Conservation (phyloP, 805 yeast species). For the Spathaspora hagerdaliae region DNA sequence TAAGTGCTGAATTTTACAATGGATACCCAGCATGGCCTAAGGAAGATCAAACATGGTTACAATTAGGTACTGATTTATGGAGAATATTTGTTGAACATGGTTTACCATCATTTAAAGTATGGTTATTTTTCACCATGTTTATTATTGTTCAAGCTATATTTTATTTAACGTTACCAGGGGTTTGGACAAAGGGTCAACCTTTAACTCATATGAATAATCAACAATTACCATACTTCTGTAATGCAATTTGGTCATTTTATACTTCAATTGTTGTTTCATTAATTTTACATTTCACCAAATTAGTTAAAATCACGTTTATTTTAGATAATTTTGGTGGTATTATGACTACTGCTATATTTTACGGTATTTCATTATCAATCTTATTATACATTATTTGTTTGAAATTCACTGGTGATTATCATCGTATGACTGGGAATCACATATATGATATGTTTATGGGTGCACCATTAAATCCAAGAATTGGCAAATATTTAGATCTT, state of each 20-base stretch:
- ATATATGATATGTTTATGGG: conserved; percentile 95
- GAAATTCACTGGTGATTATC: conserved; percentile 67
- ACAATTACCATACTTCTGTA: conserved; percentile 89
- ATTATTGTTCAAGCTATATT: conserved; percentile 65
- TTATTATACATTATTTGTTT: conserved; percentile 67
- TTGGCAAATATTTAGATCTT: conserved; percentile 80
- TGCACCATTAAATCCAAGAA: conserved; percentile 92
- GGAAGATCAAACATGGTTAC: conserved; percentile 49
- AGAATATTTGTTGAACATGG: conserved; percentile 48
- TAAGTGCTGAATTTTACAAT: conserved; percentile 73
- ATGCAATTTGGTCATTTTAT: conserved; percentile 85
- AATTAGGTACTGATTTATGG: conserved; percentile 35
- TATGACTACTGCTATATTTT: conserved; percentile 85
- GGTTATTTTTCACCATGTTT: conserved; percentile 70
- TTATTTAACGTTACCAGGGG: conserved; percentile 84
- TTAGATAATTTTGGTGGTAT: conserved; percentile 84
- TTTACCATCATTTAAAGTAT: conserved; percentile 55
- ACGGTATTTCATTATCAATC: conserved; percentile 70
- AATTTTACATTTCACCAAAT: conserved; percentile 65
- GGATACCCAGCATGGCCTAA: conserved; percentile 72
- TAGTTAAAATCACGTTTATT: conserved; percentile 70
- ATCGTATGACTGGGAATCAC: conserved; percentile 87
- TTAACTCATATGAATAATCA: conserved; percentile 73
- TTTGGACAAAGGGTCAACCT: conserved; percentile 94
- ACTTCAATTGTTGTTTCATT: conserved; percentile 55